These are phyloP conservation scores for Alternaria dauci DNA, from an alignment of 2,329 filamentous ascomycete species.

Conservation along the genomic window DNA sequence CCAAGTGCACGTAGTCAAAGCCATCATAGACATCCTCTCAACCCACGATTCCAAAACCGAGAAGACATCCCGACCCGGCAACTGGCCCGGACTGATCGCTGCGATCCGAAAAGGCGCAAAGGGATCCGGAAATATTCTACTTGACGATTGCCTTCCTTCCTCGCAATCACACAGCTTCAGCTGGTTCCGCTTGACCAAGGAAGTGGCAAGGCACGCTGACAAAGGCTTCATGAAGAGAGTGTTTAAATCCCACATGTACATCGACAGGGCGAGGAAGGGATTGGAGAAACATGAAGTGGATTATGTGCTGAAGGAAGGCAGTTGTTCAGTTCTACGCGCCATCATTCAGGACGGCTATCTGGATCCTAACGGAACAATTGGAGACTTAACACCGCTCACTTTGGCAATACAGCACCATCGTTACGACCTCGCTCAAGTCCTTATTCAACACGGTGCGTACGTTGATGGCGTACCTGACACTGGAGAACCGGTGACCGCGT, in stretches of 20 bases:
- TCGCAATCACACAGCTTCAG: not conserved
- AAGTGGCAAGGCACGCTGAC: not conserved
- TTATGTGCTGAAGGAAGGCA: not conserved
- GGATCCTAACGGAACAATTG: not conserved
- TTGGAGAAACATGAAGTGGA: not conserved
- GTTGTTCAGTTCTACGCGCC: not conserved
- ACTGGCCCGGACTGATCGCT: not conserved
- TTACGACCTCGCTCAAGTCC: slow-evolving; percentile 4
- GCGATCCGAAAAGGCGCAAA: not conserved
- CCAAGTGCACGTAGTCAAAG: not conserved
- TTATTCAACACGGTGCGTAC: not conserved
- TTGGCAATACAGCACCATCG: not conserved
- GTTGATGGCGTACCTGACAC: not conserved
- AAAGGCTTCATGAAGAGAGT: not conserved
- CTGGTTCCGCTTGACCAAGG: not conserved
- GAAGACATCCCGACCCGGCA: not conserved
- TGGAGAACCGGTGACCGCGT: not conserved
- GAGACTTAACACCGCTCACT: not conserved
- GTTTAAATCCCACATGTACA: not conserved
- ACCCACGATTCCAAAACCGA: not conserved
- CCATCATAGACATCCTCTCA: not conserved
- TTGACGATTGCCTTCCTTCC: not conserved
- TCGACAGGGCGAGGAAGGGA: not conserved
- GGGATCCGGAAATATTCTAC: not conserved
- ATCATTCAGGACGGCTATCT: not conserved